Evolutionary conservation across 257 asterid genomes (phyloP).

Genomic region (Rhazya stricta): DNA sequence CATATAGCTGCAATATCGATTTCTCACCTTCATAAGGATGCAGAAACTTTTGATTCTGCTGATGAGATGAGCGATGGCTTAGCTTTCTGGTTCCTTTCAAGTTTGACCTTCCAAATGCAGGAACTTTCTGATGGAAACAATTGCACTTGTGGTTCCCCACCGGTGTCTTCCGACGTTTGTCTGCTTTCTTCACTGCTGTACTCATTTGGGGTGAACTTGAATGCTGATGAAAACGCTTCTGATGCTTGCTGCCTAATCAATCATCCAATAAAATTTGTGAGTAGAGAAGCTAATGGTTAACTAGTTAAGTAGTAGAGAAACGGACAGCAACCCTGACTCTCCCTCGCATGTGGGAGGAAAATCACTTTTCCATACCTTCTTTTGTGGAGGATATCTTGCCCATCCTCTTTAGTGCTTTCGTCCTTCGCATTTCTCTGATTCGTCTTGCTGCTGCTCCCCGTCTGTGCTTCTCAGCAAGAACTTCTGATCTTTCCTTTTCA

Average conservation of each 20-base stretch:
- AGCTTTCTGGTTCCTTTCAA: conserved; percentile 18
- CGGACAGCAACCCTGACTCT: conserved; percentile 2
- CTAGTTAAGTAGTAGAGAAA: background rate
- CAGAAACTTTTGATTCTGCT: conserved; percentile 21
- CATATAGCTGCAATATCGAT: conserved; percentile 17
- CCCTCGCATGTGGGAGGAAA: background rate
- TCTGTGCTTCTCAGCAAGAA: conserved; percentile 66
- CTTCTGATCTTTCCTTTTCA: conserved; percentile 48
- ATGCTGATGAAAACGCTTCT: conserved; percentile 27
- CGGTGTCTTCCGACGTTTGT: conserved; percentile 25
- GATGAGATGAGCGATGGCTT: conserved; percentile 21
- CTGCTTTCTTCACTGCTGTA: conserved; percentile 10
- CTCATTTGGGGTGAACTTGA: conserved; percentile 24
- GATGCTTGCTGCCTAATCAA: conserved; percentile 30
- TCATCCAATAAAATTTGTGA: conserved; percentile 13
- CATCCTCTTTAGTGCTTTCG: conserved; percentile 22
- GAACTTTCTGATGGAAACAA: conserved; percentile 9
- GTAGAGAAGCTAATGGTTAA: background rate
- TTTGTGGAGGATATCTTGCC: conserved; percentile 24
- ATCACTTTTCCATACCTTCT: conserved; percentile 24
- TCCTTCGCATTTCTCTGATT: conserved; percentile 42
- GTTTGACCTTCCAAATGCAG: conserved; percentile 18
- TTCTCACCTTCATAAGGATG: conserved; percentile 26
- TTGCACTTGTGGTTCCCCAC: conserved; percentile 21
- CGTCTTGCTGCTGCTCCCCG: conserved; percentile 75